phyloP scores from a whole-genome alignment of 2,329 filamentous ascomycete species.

The Exserohilum rostratum region DNA sequence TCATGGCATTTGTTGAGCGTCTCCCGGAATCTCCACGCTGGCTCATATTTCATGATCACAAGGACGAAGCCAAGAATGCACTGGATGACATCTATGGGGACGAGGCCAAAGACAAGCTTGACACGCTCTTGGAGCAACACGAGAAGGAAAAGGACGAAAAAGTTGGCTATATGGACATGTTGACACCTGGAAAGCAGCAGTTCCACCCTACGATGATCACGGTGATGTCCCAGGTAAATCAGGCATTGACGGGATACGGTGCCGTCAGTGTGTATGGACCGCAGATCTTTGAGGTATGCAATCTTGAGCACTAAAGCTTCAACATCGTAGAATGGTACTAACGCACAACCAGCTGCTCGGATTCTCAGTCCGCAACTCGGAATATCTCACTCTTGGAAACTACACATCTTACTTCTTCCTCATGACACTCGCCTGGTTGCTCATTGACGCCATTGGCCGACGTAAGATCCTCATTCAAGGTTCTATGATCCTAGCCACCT shows the following conservation, averaged over 20 bases:
- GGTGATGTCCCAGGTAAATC: constrained; percentile 68
- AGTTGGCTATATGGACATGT: constrained; percentile 63
- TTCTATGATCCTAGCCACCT: constrained; percentile 55
- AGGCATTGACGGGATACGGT: constrained; percentile 64
- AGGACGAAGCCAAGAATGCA: constrained; percentile 58
- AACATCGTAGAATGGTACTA: constrained; percentile 39
- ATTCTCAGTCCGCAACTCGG: constrained; percentile 58
- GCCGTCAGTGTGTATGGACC: constrained; percentile 68
- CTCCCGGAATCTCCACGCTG: constrained; percentile 66
- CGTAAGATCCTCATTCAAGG: constrained; percentile 61
- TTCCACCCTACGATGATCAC: constrained; percentile 67
- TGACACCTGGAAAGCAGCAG: constrained; percentile 60
- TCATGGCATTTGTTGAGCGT: constrained; percentile 59
- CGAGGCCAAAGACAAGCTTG: constrained; percentile 55
- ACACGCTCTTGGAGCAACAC: constrained; percentile 59
- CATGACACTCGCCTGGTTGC: constrained; percentile 67
- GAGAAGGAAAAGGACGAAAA: constrained; percentile 56
- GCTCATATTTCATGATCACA: constrained; percentile 59
- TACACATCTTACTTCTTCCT: constrained; percentile 66
- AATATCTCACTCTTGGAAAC: constrained; percentile 65
- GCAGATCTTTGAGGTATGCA: constrained; percentile 62
- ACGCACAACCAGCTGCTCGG: constrained; percentile 65
- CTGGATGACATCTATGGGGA: constrained; percentile 59
- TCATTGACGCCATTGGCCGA: constrained; percentile 63
- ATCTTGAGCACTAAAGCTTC: neutral